A percentile compares a stretch with the other conserved stretches of the same genome.
phyloP scores from a whole-genome alignment of 2,329 filamentous ascomycete species.

The Colletotrichum plurivorum region DNA sequence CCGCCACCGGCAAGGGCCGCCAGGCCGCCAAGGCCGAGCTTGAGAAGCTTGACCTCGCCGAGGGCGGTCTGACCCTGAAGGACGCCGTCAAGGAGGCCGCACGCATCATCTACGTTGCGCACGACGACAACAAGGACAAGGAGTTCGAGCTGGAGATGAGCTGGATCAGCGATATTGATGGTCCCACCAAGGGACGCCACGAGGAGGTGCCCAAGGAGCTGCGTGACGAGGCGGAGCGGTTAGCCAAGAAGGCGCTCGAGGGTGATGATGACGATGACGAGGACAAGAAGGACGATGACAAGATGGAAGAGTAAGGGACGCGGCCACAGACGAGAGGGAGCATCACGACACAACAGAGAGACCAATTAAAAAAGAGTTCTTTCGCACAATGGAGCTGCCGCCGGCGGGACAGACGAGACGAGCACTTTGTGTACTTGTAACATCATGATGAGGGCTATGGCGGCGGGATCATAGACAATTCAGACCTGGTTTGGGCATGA shows the following conservation, averaged over 20 bases:
- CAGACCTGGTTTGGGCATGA: slow-evolving; percentile 26
- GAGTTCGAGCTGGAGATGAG: slow-evolving; percentile 99
- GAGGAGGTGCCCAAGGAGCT: slow-evolving; percentile 93
- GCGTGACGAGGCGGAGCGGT: slow-evolving; percentile 90
- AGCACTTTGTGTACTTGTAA: slow-evolving; percentile 40
- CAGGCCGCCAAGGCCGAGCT: slow-evolving; percentile 98
- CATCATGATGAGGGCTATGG: slow-evolving; percentile 40
- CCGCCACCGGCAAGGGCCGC: slow-evolving; percentile 95
- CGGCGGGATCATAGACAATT: slow-evolving; percentile 44
- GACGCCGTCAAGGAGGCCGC: slow-evolving; percentile 97
- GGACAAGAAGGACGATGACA: slow-evolving; percentile 75
- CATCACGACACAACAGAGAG: slow-evolving; percentile 19
- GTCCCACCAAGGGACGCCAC: slow-evolving; percentile 93
- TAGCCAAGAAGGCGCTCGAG: slow-evolving; percentile 92
- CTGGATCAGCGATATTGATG: slow-evolving; percentile 89
- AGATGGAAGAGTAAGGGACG: slow-evolving; percentile 85
- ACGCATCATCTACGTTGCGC: slow-evolving; percentile 95
- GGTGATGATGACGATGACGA: slow-evolving; percentile 83
- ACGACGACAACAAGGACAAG: slow-evolving; percentile 99
- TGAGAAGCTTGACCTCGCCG: slow-evolving; percentile 93
- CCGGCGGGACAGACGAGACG: not conserved
- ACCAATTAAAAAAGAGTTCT: slow-evolving; percentile 31
- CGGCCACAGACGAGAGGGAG: slow-evolving; percentile 5
- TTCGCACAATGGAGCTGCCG: slow-evolving; percentile 25
- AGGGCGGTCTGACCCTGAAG: slow-evolving; percentile 81